Conservation (phyloP, 371 early-diverging fungal species). For the Zychaea mexicana region DNA sequence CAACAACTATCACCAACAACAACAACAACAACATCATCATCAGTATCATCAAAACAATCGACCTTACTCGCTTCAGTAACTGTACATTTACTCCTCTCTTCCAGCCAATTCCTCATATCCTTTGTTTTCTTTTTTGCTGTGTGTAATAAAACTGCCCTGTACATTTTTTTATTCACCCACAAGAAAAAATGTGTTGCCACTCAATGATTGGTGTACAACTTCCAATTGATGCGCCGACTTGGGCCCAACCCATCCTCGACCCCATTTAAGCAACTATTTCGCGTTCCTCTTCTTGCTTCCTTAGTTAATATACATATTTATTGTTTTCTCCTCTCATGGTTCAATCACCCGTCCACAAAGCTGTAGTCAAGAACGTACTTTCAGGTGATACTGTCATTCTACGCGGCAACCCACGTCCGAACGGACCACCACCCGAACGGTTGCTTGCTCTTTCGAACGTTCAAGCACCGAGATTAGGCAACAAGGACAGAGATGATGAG, state of each 20-base stretch:
- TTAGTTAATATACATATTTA: background rate
- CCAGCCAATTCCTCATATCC: too few relatives aligned
- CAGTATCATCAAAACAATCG: background rate
- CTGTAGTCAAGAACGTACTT: constrained; percentile 82
- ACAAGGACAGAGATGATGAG: constrained; percentile 82
- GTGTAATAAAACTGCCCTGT: too few relatives aligned
- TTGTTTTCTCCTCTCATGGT: constrained; percentile 6
- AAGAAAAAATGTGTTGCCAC: too few relatives aligned
- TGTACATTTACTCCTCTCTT: too few relatives aligned
- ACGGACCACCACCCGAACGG: constrained; percentile 86
- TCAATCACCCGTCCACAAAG: constrained; percentile 44
- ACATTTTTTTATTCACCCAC: too few relatives aligned
- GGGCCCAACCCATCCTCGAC: background rate
- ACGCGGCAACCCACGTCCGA: constrained; percentile 74
- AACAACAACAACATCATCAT: background rate
- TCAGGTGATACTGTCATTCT: constrained; percentile 93
- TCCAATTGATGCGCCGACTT: background rate
- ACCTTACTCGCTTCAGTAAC: background rate
- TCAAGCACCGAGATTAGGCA: constrained; percentile 85
- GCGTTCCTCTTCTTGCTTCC: background rate
- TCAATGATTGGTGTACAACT: background rate
- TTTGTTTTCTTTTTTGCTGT: background rate
- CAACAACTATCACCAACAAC: background rate
- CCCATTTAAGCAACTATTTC: background rate
- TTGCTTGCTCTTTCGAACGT: constrained; percentile 83